Conservation (phyloP, 2,329 filamentous ascomycete species). For the Emericellopsis atlantica region DNA sequence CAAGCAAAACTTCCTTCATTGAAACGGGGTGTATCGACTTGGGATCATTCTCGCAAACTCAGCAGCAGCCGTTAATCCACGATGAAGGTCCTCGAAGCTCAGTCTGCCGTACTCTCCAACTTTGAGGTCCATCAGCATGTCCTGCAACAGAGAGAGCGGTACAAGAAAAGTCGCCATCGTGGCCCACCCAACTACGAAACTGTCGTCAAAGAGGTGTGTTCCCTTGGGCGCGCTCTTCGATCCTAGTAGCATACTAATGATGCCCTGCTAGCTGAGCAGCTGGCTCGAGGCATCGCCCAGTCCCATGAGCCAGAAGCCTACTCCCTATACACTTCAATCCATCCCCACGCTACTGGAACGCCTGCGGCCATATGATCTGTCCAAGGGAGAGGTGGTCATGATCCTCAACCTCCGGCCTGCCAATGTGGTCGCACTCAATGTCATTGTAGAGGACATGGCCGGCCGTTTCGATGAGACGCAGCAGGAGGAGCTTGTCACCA, state of each 20-base stretch:
- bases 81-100: slow-evolving; percentile 62
- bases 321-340: slow-evolving; percentile 37
- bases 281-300: slow-evolving; percentile 20
- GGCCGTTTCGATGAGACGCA: slow-evolving; percentile 45
- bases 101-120: slow-evolving; percentile 58
- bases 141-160: slow-evolving; percentile 36
- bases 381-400: slow-evolving; percentile 58
- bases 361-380: slow-evolving; percentile 44
- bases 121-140: slow-evolving; percentile 61
- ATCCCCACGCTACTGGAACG: slow-evolving; percentile 41
- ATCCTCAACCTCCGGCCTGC: slow-evolving; percentile 53
- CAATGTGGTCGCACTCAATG: slow-evolving; percentile 43
- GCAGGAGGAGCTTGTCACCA: slow-evolving; percentile 43
- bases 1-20: too few relatives aligned
- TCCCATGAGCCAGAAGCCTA: slow-evolving; percentile 41
- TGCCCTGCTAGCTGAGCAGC: background rate
- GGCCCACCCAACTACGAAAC: slow-evolving; percentile 47
- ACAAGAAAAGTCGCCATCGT: slow-evolving; percentile 36
- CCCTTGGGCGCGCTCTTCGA: background rate
- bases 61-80: slow-evolving; percentile 3
- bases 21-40: too few relatives aligned
- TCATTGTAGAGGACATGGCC: slow-evolving; percentile 53
- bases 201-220: slow-evolving; percentile 49
- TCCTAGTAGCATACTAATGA: background rate
- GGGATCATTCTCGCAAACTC: too few relatives aligned